Evolutionary conservation across 2,329 filamentous ascomycete species (phyloP), one percentile per base, ranked within the genome.

Genomic region (Fusarium graminum): DNA sequence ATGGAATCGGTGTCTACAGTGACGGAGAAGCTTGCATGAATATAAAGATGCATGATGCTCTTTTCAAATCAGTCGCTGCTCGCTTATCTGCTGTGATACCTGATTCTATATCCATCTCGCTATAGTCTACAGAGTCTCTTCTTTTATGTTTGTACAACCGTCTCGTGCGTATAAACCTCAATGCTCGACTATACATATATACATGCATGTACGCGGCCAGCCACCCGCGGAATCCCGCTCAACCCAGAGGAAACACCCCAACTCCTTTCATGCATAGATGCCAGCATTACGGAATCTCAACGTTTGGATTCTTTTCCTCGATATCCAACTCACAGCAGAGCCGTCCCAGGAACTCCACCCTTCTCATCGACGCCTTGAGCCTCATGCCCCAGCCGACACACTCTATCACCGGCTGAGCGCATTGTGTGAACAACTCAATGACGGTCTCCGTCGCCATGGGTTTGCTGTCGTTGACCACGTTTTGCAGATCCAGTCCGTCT

Each of bases 291-390:
- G 29, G 41, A 30, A 67, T 39, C 52, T 63, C 59, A 17, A 61
- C 53, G 40, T 62, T 59, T 10, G 56, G 57, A 13, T 72, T 65
- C 49, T 62, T 69, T 54, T 72, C 70, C 11, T 72, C 70, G 22
- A 72, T 70, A 12, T 71, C 70, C 54, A 72, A 45, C 60, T 73
- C 70, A 36, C 70, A 72, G 42, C 64, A 69, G 12, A 72, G 46
- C 36, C 70, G 49, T 17, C 70, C 70, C 17, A 72, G 43, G 41
- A 72, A 72, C 44, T 72, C 68, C 16, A 70, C 59, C 22, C 58
- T 63, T 32, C 63, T 56, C 70, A 72, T 72, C 44, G 55, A 63
- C 40, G 69, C 70, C 29, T 63, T 64, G n/a, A 72, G 22, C 39
- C 60, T 63, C 51, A 72, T 66, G 9, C 70, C 70, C 54, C 59